A percentile compares a stretch with the other conserved stretches of the same genome.
Evolutionary conservation across 495 filamentous ascomycete genomes (phyloP).

Genomic region (Cercophora newfieldiana): DNA sequence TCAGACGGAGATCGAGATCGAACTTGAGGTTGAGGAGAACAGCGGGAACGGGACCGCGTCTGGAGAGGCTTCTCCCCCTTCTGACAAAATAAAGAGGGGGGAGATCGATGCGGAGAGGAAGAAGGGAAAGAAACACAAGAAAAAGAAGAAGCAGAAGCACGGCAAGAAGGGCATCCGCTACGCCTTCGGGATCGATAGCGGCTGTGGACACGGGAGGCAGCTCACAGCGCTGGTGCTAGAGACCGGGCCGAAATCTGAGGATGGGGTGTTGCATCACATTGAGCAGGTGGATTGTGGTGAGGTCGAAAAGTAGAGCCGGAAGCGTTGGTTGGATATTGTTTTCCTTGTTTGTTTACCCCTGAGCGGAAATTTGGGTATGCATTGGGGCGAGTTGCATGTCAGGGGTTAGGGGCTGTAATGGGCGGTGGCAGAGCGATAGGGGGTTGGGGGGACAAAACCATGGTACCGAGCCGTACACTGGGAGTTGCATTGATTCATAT

Average conservation of each 20-base stretch:
- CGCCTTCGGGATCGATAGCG: slow-evolving; percentile 81
- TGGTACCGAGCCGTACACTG: background rate
- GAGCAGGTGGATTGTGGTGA: slow-evolving; percentile 34
- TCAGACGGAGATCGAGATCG: slow-evolving; percentile 5
- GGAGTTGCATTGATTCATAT: background rate
- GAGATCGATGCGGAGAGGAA: background rate
- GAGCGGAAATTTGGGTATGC: background rate
- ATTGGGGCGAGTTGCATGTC: background rate
- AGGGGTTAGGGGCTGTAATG: background rate
- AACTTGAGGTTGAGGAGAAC: slow-evolving; percentile 1
- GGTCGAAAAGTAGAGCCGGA: background rate
- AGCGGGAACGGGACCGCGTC: background rate
- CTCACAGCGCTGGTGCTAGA: slow-evolving; percentile 78
- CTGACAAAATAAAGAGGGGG: background rate
- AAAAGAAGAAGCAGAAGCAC: slow-evolving; percentile 10
- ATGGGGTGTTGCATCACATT: slow-evolving; percentile 26
- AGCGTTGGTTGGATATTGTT: background rate
- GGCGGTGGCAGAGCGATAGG: too few relatives aligned
- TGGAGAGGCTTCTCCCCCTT: background rate
- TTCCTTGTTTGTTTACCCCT: background rate
- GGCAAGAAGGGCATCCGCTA: slow-evolving; percentile 45
- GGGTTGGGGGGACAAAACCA: background rate
- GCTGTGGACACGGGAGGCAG: slow-evolving; percentile 71
- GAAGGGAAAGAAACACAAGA: slow-evolving; percentile 1
- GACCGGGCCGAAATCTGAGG: slow-evolving; percentile 34